Base-by-base conservation (phyloP, 208 protist genomes). In the Phytomonas sp. region DNA sequence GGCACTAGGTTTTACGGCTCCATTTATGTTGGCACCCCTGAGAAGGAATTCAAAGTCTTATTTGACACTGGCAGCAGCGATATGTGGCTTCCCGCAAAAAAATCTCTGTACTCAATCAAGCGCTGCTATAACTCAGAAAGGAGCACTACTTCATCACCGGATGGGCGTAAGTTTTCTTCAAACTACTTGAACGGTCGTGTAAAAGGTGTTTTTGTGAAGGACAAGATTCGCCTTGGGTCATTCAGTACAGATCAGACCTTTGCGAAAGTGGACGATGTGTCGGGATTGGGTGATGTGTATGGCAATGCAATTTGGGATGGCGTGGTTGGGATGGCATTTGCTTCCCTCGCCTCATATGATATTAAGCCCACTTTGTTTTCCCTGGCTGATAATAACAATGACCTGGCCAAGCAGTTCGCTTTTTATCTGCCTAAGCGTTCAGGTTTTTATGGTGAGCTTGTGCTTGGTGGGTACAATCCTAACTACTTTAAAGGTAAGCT, bases 121-220 rank as follows among this genome's bases (percentile, higher is more conserved):
- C 66, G 71, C 71, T 92, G 91, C 73, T 98, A 98, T 80, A 72
- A 98, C 70, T 66, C 76, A 7, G 66, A 52, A 31, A 70, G 70
- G 45, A 98, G 93, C 62, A 84, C 74, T 14, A 93, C 94, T 6
- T 96, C 97, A 73, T 52, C 74, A 42, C 69, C 85, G 4, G 93
- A 97, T 65, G 96, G 96, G 32, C 85, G 79, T 3, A 56, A 69
- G 29, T 98, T 98, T 78, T 70, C 82, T 32, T 97, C 98, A 71
- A 76, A 80, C 76, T 98, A 99, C 74, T 97, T 97, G 68, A 91
- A 82, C 78, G 98, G 97, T 49, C 79, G 84, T 12, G 80, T 98
- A 31, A 78, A 69, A 8, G 97, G 97, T 32, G 94, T 96, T 81
- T 60, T 96, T 31, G 91, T 90, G 33, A 19, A 71, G 42, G 98